Evolutionary conservation across 2,329 filamentous ascomycete species (phyloP), one percentile per base, ranked within the genome.

Genomic region (Aspergillus flavus): DNA sequence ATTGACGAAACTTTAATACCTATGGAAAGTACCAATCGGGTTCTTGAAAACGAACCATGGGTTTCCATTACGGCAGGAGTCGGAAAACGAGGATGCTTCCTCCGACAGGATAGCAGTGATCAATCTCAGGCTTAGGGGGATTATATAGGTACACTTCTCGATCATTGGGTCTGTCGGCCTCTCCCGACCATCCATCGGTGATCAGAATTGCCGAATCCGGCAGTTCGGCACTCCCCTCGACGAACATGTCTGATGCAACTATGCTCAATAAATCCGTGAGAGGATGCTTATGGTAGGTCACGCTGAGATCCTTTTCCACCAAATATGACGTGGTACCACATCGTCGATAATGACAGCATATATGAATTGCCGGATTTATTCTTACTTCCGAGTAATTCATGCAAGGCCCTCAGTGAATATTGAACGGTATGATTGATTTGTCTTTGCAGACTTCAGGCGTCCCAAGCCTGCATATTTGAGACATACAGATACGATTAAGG

Each of bases 401-500:
- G 32, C 14, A 55, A 55, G 52, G 34, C 32, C 19, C 2, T 21
- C 52, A 39, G 11, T 26, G 11, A 6, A 55, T n/a, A 26, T 23
- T 39, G 52, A 26, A 55, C 6, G 10, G 52, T 28, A 55, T 28
- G n/a, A 41, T 41, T 54, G 23, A 30, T 52, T n/a, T 23, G 32
- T 41, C 21, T 10, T 14, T 14, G 52, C 19, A 39, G n/a, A 19
- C 26, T 19, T 28, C 32, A 39, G 52, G 52, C 52, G 30, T 54
- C 52, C 52, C 52, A 39, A 26, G n/a, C 12, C 52, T 19, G 34
- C 52, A 19, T 19, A 21, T 19, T 26, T 55, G 23, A 55, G 52
- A 55, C 52, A 36, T 14, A 55, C 52, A 36, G 52, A 55, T 55
- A 55, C 19, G 30, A 55, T n/a, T 55, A 19, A 36, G n/a, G 12